phyloP scores from a whole-genome alignment of 192 early-diverging fungal species.

The Mortierella hygrophila region DNA sequence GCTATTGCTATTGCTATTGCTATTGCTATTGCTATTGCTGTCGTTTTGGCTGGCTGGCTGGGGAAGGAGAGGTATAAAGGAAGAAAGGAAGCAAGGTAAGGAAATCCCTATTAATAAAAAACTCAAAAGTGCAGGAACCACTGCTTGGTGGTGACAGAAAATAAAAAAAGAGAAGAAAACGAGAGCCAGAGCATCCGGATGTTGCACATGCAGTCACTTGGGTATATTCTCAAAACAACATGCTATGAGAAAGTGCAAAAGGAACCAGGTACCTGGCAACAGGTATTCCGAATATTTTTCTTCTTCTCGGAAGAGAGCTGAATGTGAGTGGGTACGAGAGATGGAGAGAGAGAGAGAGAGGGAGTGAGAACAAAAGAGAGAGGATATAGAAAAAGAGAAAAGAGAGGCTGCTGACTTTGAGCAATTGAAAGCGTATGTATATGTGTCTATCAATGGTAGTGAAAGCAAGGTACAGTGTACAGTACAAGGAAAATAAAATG shows the following conservation, averaged over 20 bases:
- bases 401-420: too few species aligned
- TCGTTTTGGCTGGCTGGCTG: too few species aligned
- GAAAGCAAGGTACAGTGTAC: too few species aligned
- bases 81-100: neutral
- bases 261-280: slow-evolving; percentile 1
- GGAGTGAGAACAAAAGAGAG: neutral
- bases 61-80: neutral
- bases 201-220: neutral
- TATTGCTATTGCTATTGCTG: neutral
- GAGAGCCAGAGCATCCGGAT: slow-evolving; percentile 7
- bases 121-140: slow-evolving; percentile 8
- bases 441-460: too few species aligned
- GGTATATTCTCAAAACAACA: neutral
- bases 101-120: slow-evolving; percentile 1
- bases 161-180: neutral
- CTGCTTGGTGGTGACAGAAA: neutral
- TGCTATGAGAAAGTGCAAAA: too few species aligned
- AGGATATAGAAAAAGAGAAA: neutral
- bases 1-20: neutral
- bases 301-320: slow-evolving; percentile 3
- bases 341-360: neutral
- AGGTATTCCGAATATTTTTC: neutral
- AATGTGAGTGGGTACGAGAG: neutral
- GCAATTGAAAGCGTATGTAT: too few species aligned
- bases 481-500: too few species aligned